phyloP scores from a whole-genome alignment of 345 rosid species.

The Syzygium jambos region DNA sequence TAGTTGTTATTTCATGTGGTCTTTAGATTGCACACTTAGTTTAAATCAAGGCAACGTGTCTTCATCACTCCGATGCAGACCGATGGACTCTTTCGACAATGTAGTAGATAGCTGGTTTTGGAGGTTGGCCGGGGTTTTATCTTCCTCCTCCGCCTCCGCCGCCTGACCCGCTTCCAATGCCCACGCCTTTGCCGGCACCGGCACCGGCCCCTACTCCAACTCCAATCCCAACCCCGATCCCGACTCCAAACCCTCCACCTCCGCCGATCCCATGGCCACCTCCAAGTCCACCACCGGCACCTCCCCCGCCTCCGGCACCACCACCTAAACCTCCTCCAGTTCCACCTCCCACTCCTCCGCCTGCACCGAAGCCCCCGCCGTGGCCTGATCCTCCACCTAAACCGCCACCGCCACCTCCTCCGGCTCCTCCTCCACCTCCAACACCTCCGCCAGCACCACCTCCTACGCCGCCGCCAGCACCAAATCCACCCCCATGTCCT shows the following conservation, averaged over 20 bases:
- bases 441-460: constrained; percentile 37
- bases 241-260: constrained; percentile 20
- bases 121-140: neutral
- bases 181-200: constrained; percentile 8
- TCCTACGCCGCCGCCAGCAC: constrained; percentile 18
- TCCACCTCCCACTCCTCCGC: constrained; percentile 32
- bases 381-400: constrained; percentile 25
- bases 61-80: neutral
- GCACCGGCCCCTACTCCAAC: constrained; percentile 12
- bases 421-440: constrained; percentile 33
- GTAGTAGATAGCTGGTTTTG: neutral
- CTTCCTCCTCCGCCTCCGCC: constrained; percentile 6
- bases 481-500: constrained; percentile 33
- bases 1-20: neutral
- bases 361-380: constrained; percentile 17
- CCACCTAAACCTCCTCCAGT: constrained; percentile 23
- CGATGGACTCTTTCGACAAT: neutral
- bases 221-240: constrained; percentile 17
- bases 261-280: constrained; percentile 6
- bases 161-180: constrained; percentile 12
- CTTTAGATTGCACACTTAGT: neutral
- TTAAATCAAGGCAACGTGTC: neutral
- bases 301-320: constrained; percentile 32
- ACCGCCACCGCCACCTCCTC: constrained; percentile 52
- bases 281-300: constrained; percentile 22